These are phyloP conservation scores for Lachancea dasiensis DNA, from an alignment of 805 yeast genomes.

Conservation along the genomic window DNA sequence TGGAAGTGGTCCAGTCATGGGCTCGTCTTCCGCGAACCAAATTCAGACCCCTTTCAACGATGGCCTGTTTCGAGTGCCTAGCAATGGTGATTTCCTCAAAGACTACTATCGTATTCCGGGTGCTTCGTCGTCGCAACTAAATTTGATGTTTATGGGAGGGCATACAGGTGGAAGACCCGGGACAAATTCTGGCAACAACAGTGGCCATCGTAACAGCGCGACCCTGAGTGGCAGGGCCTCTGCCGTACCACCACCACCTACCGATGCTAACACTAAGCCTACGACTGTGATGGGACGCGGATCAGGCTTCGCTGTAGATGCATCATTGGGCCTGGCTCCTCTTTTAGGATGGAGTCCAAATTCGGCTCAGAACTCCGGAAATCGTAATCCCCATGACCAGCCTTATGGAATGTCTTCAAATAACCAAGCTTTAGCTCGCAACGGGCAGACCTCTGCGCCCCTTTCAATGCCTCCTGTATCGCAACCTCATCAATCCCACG, in stretches of 20 bases:
- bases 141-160: conserved; percentile 9
- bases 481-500: not conserved
- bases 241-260: not conserved
- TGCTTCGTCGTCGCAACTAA: conserved; percentile 16
- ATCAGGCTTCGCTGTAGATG: conserved; percentile 72
- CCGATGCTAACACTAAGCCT: conserved; percentile 1
- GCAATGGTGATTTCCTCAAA: conserved; percentile 22
- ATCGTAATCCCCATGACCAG: too few relatives aligned
- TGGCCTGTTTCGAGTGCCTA: conserved; percentile 25
- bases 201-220: conserved; percentile 1
- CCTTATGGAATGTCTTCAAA: too few relatives aligned
- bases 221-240: too few relatives aligned
- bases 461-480: not conserved
- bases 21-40: not conserved
- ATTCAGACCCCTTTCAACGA: conserved; percentile 10
- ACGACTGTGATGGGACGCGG: conserved; percentile 17
- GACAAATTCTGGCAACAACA: not conserved
- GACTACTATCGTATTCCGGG: conserved; percentile 17
- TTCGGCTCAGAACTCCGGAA: too few relatives aligned
- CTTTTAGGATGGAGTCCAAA: conserved; percentile 43
- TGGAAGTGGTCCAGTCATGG: not conserved
- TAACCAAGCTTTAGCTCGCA: too few relatives aligned
- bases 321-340: conserved; percentile 70
- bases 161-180: not conserved
- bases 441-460: too few relatives aligned